These are phyloP conservation scores for Macrocystidia cucumis DNA, from an alignment of 1,284 basidiomycete species.

Conservation along the genomic window DNA sequence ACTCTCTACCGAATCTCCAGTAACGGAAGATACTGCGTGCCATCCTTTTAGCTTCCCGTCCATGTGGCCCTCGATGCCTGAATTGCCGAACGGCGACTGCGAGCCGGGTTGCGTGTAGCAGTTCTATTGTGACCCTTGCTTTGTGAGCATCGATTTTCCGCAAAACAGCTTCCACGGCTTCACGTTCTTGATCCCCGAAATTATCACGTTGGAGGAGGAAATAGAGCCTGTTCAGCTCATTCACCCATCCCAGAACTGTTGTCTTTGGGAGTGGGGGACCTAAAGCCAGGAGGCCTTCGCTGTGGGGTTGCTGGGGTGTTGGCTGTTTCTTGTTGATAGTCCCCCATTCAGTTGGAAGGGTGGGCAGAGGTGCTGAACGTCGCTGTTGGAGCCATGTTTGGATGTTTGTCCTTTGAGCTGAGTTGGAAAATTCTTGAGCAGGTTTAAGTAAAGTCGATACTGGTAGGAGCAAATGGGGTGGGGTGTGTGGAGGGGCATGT, in stretches of 20 bases:
- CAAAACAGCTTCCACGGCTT: constrained; percentile 14
- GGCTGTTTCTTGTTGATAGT: not conserved
- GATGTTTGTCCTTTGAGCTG: too few relatives aligned
- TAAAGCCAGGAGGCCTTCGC: too few relatives aligned
- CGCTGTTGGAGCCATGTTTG: too few relatives aligned
- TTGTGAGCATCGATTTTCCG: constrained; percentile 14
- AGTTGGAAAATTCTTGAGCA: too few relatives aligned
- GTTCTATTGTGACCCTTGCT: constrained; percentile 13
- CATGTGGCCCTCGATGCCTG: constrained; percentile 8
- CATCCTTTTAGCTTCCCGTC: not conserved
- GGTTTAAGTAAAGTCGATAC: too few relatives aligned
- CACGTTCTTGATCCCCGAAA: constrained; percentile 7
- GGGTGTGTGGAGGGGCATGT: too few relatives aligned
- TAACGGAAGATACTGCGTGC: constrained; percentile 6
- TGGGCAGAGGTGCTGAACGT: too few relatives aligned
- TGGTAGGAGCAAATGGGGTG: too few relatives aligned
- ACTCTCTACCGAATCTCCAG: constrained; percentile 7
- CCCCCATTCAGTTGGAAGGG: too few relatives aligned
- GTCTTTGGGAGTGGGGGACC: constrained; percentile 8
- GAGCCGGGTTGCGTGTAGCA: constrained; percentile 15
- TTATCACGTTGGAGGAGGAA: constrained; percentile 14
- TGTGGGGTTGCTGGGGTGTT: constrained; percentile 6
- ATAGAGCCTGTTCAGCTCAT: constrained; percentile 13
- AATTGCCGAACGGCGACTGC: constrained; percentile 12
- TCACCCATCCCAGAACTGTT: constrained; percentile 10